Conservation (phyloP, 305 asterid species). For the Fraxinus albicans region DNA sequence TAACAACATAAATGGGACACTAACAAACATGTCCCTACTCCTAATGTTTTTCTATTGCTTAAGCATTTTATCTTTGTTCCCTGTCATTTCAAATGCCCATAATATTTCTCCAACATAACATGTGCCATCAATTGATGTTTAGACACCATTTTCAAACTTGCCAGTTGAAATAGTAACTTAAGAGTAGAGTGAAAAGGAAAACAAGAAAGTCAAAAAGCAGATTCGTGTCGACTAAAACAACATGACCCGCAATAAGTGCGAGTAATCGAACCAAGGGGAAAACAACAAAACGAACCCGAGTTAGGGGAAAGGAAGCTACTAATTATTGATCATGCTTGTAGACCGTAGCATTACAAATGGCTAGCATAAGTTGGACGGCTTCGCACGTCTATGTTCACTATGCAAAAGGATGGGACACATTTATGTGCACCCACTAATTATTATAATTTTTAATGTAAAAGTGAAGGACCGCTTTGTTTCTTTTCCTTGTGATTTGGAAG, state of each 20-base stretch:
- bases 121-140: slow-evolving; percentile 29
- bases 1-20: slow-evolving; percentile 33
- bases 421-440: slow-evolving; percentile 21
- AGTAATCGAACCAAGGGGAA: background rate
- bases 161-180: background rate
- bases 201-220: background rate
- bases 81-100: slow-evolving; percentile 27
- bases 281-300: background rate
- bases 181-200: background rate
- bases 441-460: background rate
- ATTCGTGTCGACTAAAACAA: background rate
- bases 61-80: slow-evolving; percentile 18
- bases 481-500: background rate
- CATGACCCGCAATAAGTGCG: background rate
- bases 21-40: slow-evolving; percentile 24
- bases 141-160: background rate
- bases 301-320: no score
- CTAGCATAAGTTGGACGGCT: background rate
- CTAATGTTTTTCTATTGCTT: slow-evolving; percentile 21
- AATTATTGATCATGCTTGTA: background rate
- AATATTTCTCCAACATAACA: slow-evolving; percentile 42
- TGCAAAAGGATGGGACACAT: background rate
- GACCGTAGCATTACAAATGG: background rate
- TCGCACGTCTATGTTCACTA: background rate
- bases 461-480: background rate